A percentile compares a stretch with the other conserved stretches of the same genome.
Conservation (phyloP, 2,329 filamentous ascomycete genomes). For the Lecanicillium sp. region DNA sequence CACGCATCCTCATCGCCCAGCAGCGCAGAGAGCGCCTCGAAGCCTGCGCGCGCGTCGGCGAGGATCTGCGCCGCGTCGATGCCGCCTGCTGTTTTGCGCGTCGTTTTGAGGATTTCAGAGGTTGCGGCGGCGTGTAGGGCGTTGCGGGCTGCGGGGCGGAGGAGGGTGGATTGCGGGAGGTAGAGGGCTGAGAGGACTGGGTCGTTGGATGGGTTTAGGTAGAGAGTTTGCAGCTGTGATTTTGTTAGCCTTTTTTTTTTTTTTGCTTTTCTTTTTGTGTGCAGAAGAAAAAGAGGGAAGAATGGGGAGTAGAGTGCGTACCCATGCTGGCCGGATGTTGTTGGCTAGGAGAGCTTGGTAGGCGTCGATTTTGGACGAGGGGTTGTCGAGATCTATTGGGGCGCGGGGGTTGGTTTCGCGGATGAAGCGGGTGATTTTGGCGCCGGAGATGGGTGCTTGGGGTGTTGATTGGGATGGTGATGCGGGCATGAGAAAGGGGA, state of each 20-base stretch:
- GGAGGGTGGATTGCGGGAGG: constrained; percentile 55
- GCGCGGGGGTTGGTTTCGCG: constrained; percentile 31
- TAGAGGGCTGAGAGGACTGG: constrained; percentile 64
- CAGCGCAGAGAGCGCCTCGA: constrained; percentile 36
- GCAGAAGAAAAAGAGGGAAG: not conserved
- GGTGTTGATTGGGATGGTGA: constrained; percentile 17
- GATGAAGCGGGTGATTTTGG: constrained; percentile 61
- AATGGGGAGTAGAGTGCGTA: constrained; percentile 26
- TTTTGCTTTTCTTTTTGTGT: not conserved
- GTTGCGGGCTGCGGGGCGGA: constrained; percentile 53
- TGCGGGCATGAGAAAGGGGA: constrained; percentile 74
- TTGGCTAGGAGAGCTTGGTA: constrained; percentile 73
- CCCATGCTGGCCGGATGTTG: constrained; percentile 78
- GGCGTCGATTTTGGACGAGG: constrained; percentile 55
- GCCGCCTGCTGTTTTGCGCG: constrained; percentile 24
- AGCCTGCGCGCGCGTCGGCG: constrained; percentile 33
- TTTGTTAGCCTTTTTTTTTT: constrained; percentile 8
- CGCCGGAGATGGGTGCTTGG: constrained; percentile 37
- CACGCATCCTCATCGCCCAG: constrained; percentile 29
- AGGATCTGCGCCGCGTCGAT: constrained; percentile 30
- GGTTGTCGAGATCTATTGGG: constrained; percentile 29
- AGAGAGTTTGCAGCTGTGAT: constrained; percentile 65
- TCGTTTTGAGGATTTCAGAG: constrained; percentile 60
- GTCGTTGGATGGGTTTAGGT: constrained; percentile 63
- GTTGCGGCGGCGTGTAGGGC: constrained; percentile 68